A percentile compares a stretch with the other conserved stretches of the same genome.
Conservation (phyloP, 2,329 filamentous ascomycete genomes). For the Diaporthe sp. region DNA sequence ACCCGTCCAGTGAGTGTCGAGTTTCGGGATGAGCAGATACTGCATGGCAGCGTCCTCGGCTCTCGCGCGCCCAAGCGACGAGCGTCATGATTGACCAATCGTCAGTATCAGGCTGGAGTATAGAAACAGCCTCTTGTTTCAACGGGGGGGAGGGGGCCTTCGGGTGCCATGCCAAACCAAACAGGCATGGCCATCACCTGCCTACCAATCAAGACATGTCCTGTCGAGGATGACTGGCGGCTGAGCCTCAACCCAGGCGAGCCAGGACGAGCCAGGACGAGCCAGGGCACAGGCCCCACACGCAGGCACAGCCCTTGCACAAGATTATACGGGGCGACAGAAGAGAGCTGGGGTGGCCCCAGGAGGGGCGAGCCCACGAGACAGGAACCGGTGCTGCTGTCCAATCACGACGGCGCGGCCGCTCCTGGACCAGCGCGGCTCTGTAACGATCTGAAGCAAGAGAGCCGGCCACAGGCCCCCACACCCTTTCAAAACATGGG, state of each 20-base stretch:
- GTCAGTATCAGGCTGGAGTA: conserved; percentile 17
- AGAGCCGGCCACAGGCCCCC: conserved; percentile 26
- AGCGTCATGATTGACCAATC: conserved; percentile 25
- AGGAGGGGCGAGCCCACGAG: conserved; percentile 33
- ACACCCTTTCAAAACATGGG: conserved; percentile 34
- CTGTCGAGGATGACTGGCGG: conserved; percentile 27
- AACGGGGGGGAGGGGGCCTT: conserved; percentile 40
- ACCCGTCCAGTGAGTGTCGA: conserved; percentile 8
- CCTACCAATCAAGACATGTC: conserved; percentile 20
- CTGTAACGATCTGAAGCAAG: conserved; percentile 40
- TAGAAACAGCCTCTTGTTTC: conserved; percentile 52
- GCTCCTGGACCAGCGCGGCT: conserved; percentile 32
- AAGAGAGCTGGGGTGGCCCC: conserved; percentile 1
- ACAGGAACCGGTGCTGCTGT: conserved; percentile 25
- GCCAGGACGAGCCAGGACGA: conserved; percentile 1
- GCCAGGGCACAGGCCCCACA: conserved; percentile 1
- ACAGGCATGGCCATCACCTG: conserved; percentile 41
- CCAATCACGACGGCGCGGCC: conserved; percentile 33
- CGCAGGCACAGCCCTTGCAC: conserved; percentile 7
- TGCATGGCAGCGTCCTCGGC: conserved; percentile 19
- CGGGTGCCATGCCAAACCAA: conserved; percentile 49
- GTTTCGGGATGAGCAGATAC: conserved; percentile 30
- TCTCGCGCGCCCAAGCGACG: conserved; percentile 13
- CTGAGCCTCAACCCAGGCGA: conserved; percentile 33
- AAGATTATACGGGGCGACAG: conserved; percentile 24